Evolutionary conservation across 2,329 filamentous ascomycete genomes (phyloP), one percentile per base, ranked within the genome.

Genomic region (Diplocarpon mali): DNA sequence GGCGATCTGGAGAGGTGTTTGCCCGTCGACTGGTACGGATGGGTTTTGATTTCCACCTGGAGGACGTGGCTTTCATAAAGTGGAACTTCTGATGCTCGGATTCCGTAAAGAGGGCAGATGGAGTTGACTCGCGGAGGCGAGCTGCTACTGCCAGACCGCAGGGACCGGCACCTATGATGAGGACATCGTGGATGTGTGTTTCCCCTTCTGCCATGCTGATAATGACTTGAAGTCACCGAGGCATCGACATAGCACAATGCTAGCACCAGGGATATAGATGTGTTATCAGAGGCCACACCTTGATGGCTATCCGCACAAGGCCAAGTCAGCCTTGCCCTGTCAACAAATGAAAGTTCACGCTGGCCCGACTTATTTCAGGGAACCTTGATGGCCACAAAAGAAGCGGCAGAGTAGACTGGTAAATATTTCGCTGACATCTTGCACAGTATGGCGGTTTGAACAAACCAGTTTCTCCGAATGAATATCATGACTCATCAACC

Each of bases 61-160:
- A 31, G 6, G 24, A 28, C 14, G 35, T 62, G 78, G 75, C 27
- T 75, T 73, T 24, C 70, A 70, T 24, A 80, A 83, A 88, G 61
- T 85, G 78, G 60, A 85, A 90, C 2, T 85, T 72, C 35, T 81
- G 77, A 57, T 90, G 84, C 57, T 90, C 85, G 53, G 85, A 83
- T 58, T 90, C 84, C 0, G 85, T 89, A 64, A 90, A 90, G 30
- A 32, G 11, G 1, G 85, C 83, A 0, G 81, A 85, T 0, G 85
- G 85, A 0, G 82, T 83, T 44, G 73, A 70, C 62, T 90, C 85
- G 35, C 75, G 72, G 1, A 90, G 71, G 3, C 85, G 74, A 1
- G 83, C 78, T 8, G 85, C 83, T 5, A 83, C 75, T 5, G 82
- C 83, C 3, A 90, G 76, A 4, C 84, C 83, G 52, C 78, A 83